Evolutionary conservation across 768 basidiomycete species (phyloP), one percentile per base, ranked within the genome.

Genomic region (Boletus coccyginus): DNA sequence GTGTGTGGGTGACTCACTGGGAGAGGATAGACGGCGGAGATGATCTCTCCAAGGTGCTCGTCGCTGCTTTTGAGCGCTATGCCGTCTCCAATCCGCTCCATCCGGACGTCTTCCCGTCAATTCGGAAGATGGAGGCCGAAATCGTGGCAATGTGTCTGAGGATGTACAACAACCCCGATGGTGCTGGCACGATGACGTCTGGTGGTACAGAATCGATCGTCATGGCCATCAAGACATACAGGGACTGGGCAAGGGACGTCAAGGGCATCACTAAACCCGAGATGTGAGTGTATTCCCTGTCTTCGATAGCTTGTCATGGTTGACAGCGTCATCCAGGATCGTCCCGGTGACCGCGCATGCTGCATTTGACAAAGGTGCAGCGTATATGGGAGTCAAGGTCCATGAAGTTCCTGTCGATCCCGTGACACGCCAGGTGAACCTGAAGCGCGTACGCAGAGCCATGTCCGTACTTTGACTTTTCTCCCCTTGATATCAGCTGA

Each of bases 111-210:
- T 97, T 97, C 73, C 95, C 95, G 1, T 88, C 91, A 0, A 74
- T 97, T 12, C 81, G 96, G 46, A 94, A 96, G 75, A 99, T 99
- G 96, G 96, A 99, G 66, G 91, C 94, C 16, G 95, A 98, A 66
- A 82, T 95, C 29, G 92, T 95, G 43, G 78, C 90, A 11, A 94
- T 94, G 88, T 90, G 87, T 58, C 77, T 96, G 46, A 81, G 81
- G 55, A 78, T 95, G 78, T 98, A 89, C 75, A 86, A 92, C 66
- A 86, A 88, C 60, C 89, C 93, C 1, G 75, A 81, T 47, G 93
- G 93, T 16, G 92, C 93, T 12, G 96, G 96, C 13, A 87, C 86
- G 7, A 98, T 95, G 72, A 99, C 96, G 1, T 89, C 89, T 0
- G 96, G 96, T 14, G 96, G 96, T 7, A 99, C 96, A 0, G 96